phyloP scores from a whole-genome alignment of 2,329 filamentous ascomycete genomes.

The Epicoccum nigrum region DNA sequence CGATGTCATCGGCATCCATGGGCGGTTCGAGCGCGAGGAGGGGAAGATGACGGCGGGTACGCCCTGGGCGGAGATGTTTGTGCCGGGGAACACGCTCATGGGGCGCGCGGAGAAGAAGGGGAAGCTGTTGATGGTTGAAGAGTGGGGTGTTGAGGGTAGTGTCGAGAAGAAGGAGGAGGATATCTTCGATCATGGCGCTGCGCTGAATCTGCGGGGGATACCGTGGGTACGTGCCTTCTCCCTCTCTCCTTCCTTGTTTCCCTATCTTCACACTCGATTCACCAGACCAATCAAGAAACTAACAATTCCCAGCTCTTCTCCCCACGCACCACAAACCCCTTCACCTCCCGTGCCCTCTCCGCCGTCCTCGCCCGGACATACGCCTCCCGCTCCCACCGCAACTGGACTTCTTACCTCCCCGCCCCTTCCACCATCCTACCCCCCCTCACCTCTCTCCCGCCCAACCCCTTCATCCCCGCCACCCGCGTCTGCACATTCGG shows the following conservation, averaged over 20 bases:
- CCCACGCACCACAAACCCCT: constrained; percentile 27
- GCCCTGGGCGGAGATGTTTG: constrained; percentile 42
- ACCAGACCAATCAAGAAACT: too few relatives aligned
- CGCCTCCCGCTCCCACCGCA: constrained; percentile 37
- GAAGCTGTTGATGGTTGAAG: constrained; percentile 44
- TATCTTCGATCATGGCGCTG: constrained; percentile 45
- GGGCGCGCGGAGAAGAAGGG: constrained; percentile 30
- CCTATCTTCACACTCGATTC: neutral
- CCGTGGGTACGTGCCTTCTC: constrained; percentile 36
- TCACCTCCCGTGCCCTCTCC: constrained; percentile 33
- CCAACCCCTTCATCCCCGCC: constrained; percentile 42
- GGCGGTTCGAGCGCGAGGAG: neutral
- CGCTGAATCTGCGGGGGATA: constrained; percentile 44
- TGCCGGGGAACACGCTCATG: constrained; percentile 44
- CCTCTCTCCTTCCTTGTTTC: neutral
- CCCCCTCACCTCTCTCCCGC: constrained; percentile 23
- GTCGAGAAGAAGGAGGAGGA: constrained; percentile 41
- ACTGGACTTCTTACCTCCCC: constrained; percentile 39
- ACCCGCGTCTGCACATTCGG: constrained; percentile 40
- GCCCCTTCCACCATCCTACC: constrained; percentile 24
- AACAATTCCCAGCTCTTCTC: constrained; percentile 36
- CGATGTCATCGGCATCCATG: constrained; percentile 45
- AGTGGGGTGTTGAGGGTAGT: constrained; percentile 36
- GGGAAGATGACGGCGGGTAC: constrained; percentile 36
- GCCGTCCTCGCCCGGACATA: constrained; percentile 29